phyloP scores from a whole-genome alignment of 106 monocot genomes.

The Triglochin maritima region DNA sequence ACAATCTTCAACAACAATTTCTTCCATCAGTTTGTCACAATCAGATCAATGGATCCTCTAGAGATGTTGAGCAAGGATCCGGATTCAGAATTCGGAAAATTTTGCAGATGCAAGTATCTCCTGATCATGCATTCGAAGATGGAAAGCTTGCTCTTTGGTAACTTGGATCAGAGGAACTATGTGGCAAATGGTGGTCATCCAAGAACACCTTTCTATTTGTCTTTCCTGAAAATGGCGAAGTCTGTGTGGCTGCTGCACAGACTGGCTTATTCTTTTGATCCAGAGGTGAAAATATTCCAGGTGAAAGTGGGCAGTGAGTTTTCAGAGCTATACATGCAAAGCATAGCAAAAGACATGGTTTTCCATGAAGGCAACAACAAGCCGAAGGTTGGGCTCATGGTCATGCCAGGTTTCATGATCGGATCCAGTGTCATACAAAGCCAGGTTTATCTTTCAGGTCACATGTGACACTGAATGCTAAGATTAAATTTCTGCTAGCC shows the following conservation, averaged over 20 bases:
- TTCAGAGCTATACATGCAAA: conserved; percentile 68
- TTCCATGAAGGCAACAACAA: conserved; percentile 23
- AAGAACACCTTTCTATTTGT: conserved; percentile 75
- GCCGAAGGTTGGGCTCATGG: conserved; percentile 60
- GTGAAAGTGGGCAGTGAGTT: conserved; percentile 53
- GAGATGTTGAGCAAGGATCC: conserved; percentile 67
- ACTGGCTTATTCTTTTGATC: conserved; percentile 65
- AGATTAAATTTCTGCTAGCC: too few relatives aligned
- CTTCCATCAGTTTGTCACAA: conserved; percentile 52
- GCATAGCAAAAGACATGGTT: conserved; percentile 39
- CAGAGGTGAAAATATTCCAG: conserved; percentile 56
- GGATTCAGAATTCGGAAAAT: conserved; percentile 77
- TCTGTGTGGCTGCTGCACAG: conserved; percentile 72
- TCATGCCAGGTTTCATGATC: conserved; percentile 81
- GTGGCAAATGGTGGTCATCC: conserved; percentile 65
- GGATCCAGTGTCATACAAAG: conserved; percentile 49
- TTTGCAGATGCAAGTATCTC: conserved; percentile 61
- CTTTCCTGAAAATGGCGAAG: conserved; percentile 71
- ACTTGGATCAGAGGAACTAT: conserved; percentile 74
- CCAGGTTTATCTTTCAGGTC: conserved; percentile 56
- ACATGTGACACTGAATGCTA: too few relatives aligned
- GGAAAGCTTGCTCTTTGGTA: conserved; percentile 79
- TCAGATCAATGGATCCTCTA: conserved; percentile 56
- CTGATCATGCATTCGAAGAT: conserved; percentile 52
- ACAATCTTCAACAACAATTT: conserved; percentile 27